These are phyloP conservation scores for Osmanthus fragrans DNA, from an alignment of 257 asterid species.

Conservation along the genomic window DNA sequence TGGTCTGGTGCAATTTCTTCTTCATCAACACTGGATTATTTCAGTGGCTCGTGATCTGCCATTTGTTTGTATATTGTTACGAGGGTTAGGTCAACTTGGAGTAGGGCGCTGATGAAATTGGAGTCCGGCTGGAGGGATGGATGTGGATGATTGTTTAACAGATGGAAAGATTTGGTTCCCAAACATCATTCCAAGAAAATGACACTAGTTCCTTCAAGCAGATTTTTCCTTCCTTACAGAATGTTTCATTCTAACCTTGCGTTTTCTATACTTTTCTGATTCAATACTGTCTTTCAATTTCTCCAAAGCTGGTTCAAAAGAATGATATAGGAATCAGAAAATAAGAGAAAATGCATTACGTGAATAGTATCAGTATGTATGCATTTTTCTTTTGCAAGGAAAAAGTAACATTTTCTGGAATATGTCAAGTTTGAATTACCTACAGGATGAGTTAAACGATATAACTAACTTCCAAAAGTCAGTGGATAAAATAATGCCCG, in stretches of 20 bases:
- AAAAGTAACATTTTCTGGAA: background rate
- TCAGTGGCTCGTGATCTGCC: background rate
- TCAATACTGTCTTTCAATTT: slow-evolving; percentile 62
- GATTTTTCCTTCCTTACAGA: slow-evolving; percentile 35
- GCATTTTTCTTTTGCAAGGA: background rate
- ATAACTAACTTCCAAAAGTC: background rate
- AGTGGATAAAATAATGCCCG: slow-evolving; percentile 1
- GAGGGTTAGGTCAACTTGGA: slow-evolving; percentile 10
- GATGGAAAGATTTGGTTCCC: background rate
- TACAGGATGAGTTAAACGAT: too few relatives aligned
- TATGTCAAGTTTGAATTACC: background rate
- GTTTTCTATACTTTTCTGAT: slow-evolving; percentile 48
- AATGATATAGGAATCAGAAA: slow-evolving; percentile 13
- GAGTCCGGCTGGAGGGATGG: background rate
- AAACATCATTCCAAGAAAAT: background rate
- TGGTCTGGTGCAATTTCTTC: background rate
- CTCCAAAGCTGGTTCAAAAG: slow-evolving; percentile 61
- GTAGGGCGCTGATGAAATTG: slow-evolving; percentile 22
- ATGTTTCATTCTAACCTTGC: slow-evolving; percentile 32
- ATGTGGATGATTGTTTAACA: background rate
- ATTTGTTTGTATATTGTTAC: slow-evolving; percentile 21
- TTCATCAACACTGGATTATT: background rate
- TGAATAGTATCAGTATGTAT: background rate
- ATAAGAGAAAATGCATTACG: background rate
- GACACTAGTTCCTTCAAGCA: slow-evolving; percentile 18